Base-by-base conservation (phyloP, 768 basidiomycete genomes). In the Leccinum boreale region DNA sequence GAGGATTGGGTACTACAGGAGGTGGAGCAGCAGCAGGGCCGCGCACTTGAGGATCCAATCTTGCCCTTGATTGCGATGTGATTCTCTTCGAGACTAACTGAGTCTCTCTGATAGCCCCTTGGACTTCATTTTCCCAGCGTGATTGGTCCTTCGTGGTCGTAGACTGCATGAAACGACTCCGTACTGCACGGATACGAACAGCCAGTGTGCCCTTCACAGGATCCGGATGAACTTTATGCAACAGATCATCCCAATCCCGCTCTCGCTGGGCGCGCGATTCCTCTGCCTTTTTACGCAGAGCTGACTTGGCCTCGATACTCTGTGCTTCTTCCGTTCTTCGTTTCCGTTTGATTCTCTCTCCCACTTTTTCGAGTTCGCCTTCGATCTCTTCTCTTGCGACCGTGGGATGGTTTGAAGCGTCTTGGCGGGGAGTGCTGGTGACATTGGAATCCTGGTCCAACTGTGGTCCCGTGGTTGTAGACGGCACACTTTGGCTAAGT, bases 121-220 rank as follows among this genome's bases (percentile, higher is more conserved):
- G 61, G 42, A 91, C 80, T 65, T 87, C 84, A 26, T 69, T 75
- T 68, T 86, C 85, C 90, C 89, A 92, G 68, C 80, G 82, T 21
- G 69, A 66, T 9, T 71, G 62, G 54, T 85, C 79, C 55, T 75
- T 79, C 11, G 74, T 75, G 3, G 80, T 74, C n/a, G 77, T 77
- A 4, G 85, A 81, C 59, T 85, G 82, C 58, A 90, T 56, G 65
- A 85, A 92, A 29, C 79, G 80, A 9, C 65, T 75, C 36, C 79
- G 81, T 24, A 91, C 73, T 10, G 80, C 76, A 23, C 80, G 78
- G 8, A 91, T 70, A 26, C 85, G 81, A 56, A 80, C 67, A 3
- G 74, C 75, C 19, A 78, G 74, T 26, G 81, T 74, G 7, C 79
- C 77, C 33, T 78, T 74, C 53, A 86, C 62, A 7, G 81, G 73